A percentile compares a stretch with the other conserved stretches of the same genome.
These are phyloP conservation scores for Cryptosporidium ubiquitum DNA, from an alignment of 169 alveolate species.

Conservation along the genomic window DNA sequence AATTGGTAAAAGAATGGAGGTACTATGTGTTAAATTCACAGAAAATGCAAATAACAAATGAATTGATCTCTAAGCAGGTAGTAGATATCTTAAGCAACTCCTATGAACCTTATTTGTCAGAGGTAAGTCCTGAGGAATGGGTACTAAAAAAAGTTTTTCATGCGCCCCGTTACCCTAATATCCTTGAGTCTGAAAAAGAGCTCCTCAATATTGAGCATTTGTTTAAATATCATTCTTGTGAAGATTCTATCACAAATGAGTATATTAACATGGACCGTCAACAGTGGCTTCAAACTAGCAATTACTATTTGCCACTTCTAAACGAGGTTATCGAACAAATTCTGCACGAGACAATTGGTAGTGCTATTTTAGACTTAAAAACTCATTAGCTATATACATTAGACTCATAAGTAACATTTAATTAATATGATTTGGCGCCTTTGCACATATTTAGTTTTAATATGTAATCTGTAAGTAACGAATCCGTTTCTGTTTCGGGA, in stretches of 20 bases:
- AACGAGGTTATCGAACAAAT: slow-evolving; percentile 23
- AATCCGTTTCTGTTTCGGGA: no score
- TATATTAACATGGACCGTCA: slow-evolving; percentile 16
- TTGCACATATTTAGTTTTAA: background rate
- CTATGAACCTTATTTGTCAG: slow-evolving; percentile 59
- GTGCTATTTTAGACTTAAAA: background rate
- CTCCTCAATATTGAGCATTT: slow-evolving; percentile 58
- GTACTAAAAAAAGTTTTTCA: slow-evolving; percentile 46
- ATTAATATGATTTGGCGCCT: background rate
- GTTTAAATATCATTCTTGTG: slow-evolving; percentile 63
- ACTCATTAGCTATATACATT: background rate
- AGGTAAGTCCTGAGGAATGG: slow-evolving; percentile 53
- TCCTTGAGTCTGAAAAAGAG: slow-evolving; percentile 65
- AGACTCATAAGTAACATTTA: background rate
- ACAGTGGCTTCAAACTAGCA: slow-evolving; percentile 22
- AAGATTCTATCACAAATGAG: slow-evolving; percentile 25
- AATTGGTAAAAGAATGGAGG: slow-evolving; percentile 13
- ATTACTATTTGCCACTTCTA: slow-evolving; percentile 34
- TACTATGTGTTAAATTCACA: background rate
- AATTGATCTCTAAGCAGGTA: slow-evolving; percentile 6
- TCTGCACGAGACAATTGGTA: slow-evolving; percentile 16
- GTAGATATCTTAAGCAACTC: slow-evolving; percentile 2
- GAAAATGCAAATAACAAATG: background rate
- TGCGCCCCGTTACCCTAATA: slow-evolving; percentile 66
- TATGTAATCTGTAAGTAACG: background rate